Base-by-base conservation (phyloP, 108 stramenopile genomes). In the Cyclotella atomus region DNA sequence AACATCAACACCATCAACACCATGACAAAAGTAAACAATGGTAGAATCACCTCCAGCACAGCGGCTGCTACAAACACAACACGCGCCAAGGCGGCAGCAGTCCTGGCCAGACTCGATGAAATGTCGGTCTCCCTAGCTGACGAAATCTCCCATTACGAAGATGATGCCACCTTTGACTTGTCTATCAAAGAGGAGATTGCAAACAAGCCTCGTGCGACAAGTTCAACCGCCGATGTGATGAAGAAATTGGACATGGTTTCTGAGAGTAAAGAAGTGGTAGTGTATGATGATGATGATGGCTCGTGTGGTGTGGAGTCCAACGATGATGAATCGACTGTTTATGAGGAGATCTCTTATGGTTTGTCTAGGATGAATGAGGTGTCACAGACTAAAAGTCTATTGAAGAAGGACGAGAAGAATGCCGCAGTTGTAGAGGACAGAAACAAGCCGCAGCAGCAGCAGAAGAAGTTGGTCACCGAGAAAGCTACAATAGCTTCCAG, bases 21-120 rank as follows among this genome's bases (percentile, higher is more conserved):
- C 3, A 64, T 64, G 62, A 64, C 62, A 1, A 64, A 64, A 25
- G 62, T 64, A 23, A 64, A 64, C 44, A 46, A 27, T 23, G 62
- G 62, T 27, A 5, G 23, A 29, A 46, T 46, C 27, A 46, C 25
- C 3, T 46, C 44, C 45, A 46, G n/a, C 59, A 12, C 41, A 24
- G 32, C 23, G 62, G 8, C 27, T 16, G 25, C 10, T 12, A n/a
- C n/a, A n/a, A n/a, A 8, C 45, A 46, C 23, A 46, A 24, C 24
- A 17, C 28, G 44, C 14, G 62, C 45, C 25, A 64, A 46, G 32
- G 44, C 62, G 1, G 44, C 7, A 9, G 32, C 41, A 2, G 32
- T 64, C 62, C 14, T 64, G 16, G 41, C 62, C 44, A 25, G 45
- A 27, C 62, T 64, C 24, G 62, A 64, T 19, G 25, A 44, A 27